Percentiles rank a stretch among this genome's conserved stretches.
Conservation (phyloP, 2,329 filamentous ascomycete species). For the Beauveria medogensis region DNA sequence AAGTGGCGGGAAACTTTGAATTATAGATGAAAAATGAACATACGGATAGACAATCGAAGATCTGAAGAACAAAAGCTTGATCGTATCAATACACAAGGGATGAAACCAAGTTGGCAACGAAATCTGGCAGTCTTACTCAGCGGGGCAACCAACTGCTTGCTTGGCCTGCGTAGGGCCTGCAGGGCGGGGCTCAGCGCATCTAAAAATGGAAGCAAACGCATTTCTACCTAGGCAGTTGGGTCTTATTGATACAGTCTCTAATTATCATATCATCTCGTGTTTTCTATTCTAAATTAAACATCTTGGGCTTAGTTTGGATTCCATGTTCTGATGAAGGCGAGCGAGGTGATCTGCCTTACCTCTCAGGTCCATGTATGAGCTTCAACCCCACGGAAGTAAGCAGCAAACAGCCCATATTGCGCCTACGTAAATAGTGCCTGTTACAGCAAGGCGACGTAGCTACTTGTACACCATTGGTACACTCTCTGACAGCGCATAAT, state of each 20-base stretch:
- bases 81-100: constrained; percentile 3
- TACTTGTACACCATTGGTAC: too few species aligned
- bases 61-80: neutral
- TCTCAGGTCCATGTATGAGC: too few species aligned
- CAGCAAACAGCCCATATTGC: too few species aligned
- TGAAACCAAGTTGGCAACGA: neutral
- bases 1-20: neutral
- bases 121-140: constrained; percentile 9
- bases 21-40: neutral
- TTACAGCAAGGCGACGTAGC: too few species aligned
- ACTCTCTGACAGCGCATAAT: too few species aligned
- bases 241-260: neutral
- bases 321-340: too few species aligned
- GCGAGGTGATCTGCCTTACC: too few species aligned
- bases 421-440: too few species aligned
- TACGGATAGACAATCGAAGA: neutral
- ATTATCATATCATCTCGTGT: too few species aligned
- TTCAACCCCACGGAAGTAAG: too few species aligned
- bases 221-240: neutral
- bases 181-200: neutral
- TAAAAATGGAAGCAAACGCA: constrained; percentile 9
- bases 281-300: too few species aligned
- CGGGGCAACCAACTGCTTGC: neutral
- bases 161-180: neutral
- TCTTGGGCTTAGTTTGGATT: too few species aligned